Conservation (phyloP, 1,139 yeast genomes). For the Komagataea norvegica region DNA sequence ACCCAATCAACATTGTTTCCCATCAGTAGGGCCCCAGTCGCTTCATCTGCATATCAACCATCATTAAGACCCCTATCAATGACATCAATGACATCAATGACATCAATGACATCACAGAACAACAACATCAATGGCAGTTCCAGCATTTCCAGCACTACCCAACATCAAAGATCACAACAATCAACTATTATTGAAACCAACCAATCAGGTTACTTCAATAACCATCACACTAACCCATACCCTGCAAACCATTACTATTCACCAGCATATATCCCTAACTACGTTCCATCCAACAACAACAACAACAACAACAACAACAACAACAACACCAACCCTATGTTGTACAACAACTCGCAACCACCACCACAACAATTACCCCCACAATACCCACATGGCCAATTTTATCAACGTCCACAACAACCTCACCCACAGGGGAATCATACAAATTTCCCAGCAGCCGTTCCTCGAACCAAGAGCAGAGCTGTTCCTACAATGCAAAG, state of each 20-base stretch:
- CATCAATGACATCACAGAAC: no score
- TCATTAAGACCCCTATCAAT: no score
- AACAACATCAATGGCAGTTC: slow-evolving; percentile 28
- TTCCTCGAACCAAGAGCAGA: slow-evolving; percentile 13
- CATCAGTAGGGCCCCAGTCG: slow-evolving; percentile 3
- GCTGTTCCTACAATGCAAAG: slow-evolving; percentile 35
- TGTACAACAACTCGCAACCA: no score
- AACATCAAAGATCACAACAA: slow-evolving; percentile 17
- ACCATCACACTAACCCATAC: slow-evolving; percentile 8
- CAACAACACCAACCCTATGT: slow-evolving; percentile 1
- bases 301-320: slow-evolving; percentile 10
- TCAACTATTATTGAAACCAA: no score
- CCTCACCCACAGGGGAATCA: background rate
- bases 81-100: no score
- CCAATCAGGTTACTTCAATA: no score
- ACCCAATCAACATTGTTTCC: slow-evolving; percentile 1
- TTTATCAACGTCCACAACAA: slow-evolving; percentile 16
- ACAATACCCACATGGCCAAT: slow-evolving; percentile 16
- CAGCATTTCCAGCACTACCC: slow-evolving; percentile 18
- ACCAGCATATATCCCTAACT: slow-evolving; percentile 8
- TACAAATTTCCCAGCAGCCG: no score
- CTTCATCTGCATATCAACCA: no score
- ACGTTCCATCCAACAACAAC: slow-evolving; percentile 10
- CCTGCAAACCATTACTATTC: slow-evolving; percentile 10
- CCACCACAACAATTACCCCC: slow-evolving; percentile 9